Evolutionary conservation across 768 basidiomycete species (phyloP).

Genomic region (Rossbeevera mucosa): DNA sequence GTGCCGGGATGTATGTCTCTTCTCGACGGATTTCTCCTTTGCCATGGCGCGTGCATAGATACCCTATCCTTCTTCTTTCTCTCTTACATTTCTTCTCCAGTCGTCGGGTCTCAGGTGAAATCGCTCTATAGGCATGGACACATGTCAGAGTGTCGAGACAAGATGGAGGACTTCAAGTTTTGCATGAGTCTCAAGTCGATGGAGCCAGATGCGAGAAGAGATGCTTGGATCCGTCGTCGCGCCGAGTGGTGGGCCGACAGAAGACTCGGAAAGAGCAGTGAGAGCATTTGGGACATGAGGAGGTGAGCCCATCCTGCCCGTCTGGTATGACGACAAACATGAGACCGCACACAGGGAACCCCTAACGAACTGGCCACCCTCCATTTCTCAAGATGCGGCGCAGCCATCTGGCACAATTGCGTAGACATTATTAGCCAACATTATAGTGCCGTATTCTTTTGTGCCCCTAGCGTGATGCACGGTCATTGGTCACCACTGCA

Average conservation of each 20-base stretch:
- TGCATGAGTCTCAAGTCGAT: constrained; percentile 81
- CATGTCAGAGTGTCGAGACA: constrained; percentile 62
- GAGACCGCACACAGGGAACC: constrained; percentile 15
- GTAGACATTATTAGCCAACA: constrained; percentile 2
- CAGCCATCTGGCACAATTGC: constrained; percentile 23
- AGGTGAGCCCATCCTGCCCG: constrained; percentile 51
- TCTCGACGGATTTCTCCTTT: constrained; percentile 67
- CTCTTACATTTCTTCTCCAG: constrained; percentile 37
- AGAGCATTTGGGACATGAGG: constrained; percentile 91
- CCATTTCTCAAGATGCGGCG: constrained; percentile 17
- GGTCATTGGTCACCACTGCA: background rate
- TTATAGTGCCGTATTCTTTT: background rate
- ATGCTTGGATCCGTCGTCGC: constrained; percentile 78
- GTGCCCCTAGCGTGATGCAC: background rate
- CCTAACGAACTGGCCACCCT: constrained; percentile 27
- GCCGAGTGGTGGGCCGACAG: constrained; percentile 95
- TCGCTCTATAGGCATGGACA: constrained; percentile 85
- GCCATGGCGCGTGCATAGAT: constrained; percentile 48
- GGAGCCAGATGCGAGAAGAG: constrained; percentile 69
- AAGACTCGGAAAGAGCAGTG: constrained; percentile 75
- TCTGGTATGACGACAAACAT: constrained; percentile 1
- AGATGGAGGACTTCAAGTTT: constrained; percentile 92
- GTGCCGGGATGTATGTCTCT: constrained; percentile 78
- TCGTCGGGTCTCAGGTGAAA: constrained; percentile 73
- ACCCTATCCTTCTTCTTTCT: constrained; percentile 4